Conservation (phyloP, 768 basidiomycete species). For the Leucocoprinus leucothites region DNA sequence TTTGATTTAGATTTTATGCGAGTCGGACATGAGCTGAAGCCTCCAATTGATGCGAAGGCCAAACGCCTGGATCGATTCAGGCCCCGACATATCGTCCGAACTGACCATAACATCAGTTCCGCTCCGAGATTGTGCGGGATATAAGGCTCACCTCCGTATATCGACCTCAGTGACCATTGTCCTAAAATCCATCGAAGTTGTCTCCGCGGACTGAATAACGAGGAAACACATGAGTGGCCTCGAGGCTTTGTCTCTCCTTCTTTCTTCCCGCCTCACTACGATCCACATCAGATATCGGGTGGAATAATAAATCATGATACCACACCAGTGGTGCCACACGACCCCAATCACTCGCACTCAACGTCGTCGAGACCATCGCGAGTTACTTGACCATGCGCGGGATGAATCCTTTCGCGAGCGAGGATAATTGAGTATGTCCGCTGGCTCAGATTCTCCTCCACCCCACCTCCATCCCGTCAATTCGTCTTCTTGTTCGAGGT, state of each 20-base stretch:
- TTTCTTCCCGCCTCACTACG: no score
- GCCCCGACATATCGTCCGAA: conserved; percentile 42
- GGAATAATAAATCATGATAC: conserved; percentile 45
- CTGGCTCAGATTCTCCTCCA: conserved; percentile 26
- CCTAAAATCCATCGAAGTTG: conserved; percentile 43
- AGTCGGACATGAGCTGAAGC: conserved; percentile 54
- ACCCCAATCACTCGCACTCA: conserved; percentile 47
- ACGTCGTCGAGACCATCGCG: conserved; percentile 55
- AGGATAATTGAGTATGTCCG: conserved; percentile 36
- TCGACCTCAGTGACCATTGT: conserved; percentile 53
- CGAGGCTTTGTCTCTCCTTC: not conserved
- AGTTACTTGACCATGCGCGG: conserved; percentile 55
- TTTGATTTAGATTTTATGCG: conserved; percentile 56
- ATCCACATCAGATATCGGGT: conserved; percentile 24
- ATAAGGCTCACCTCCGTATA: conserved; percentile 44
- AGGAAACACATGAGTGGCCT: conserved; percentile 44
- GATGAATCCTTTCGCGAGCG: conserved; percentile 42
- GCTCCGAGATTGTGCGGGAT: not conserved
- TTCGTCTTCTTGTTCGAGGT: conserved; percentile 11
- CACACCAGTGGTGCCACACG: conserved; percentile 55
- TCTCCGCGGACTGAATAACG: conserved; percentile 73
- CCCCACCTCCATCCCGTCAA: no score
- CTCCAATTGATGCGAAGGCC: conserved; percentile 61
- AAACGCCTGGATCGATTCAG: conserved; percentile 53
- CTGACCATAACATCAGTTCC: conserved; percentile 27